Evolutionary conservation across 2,329 filamentous ascomycete genomes (phyloP).

Genomic region (Xylaria sp.): DNA sequence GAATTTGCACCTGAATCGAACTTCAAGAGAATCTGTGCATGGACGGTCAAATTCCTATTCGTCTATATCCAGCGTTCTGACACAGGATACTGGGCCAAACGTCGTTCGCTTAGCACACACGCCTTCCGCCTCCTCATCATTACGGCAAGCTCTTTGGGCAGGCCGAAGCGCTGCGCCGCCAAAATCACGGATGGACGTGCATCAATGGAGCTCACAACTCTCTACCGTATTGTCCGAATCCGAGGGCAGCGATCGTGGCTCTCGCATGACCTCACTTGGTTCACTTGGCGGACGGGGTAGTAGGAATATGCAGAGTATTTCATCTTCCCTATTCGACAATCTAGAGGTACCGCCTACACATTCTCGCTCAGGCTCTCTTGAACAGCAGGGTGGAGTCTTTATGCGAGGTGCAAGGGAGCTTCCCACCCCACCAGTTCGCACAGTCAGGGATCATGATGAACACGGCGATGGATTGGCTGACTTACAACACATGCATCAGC

Average conservation of each 20-base stretch:
- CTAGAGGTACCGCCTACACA: slow-evolving; percentile 52
- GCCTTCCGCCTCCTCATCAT: slow-evolving; percentile 45
- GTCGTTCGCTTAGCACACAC: slow-evolving; percentile 51
- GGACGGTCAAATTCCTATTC: slow-evolving; percentile 61
- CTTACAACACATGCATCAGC: slow-evolving; percentile 62
- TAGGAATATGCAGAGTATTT: slow-evolving; percentile 66
- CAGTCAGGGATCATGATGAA: slow-evolving; percentile 69
- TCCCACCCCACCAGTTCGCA: slow-evolving; percentile 52
- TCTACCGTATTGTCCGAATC: slow-evolving; percentile 72
- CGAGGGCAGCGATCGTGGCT: slow-evolving; percentile 63
- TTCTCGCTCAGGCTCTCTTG: slow-evolving; percentile 59
- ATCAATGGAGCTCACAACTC: slow-evolving; percentile 72
- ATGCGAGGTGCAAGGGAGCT: slow-evolving; percentile 53
- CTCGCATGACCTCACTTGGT: slow-evolving; percentile 58
- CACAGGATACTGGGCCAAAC: slow-evolving; percentile 58
- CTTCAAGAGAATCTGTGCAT: slow-evolving; percentile 64
- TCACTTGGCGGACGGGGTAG: slow-evolving; percentile 59
- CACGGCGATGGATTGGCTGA: slow-evolving; percentile 72
- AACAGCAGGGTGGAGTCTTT: slow-evolving; percentile 60
- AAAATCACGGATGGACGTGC: slow-evolving; percentile 58
- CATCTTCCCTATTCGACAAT: slow-evolving; percentile 62
- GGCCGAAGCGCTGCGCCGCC: slow-evolving; percentile 40
- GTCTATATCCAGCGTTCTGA: slow-evolving; percentile 65
- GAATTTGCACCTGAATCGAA: slow-evolving; percentile 59
- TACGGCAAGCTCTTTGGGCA: slow-evolving; percentile 48